Evolutionary conservation across 495 filamentous ascomycete genomes (phyloP).

Genomic region (Aspergillus kassunensis): DNA sequence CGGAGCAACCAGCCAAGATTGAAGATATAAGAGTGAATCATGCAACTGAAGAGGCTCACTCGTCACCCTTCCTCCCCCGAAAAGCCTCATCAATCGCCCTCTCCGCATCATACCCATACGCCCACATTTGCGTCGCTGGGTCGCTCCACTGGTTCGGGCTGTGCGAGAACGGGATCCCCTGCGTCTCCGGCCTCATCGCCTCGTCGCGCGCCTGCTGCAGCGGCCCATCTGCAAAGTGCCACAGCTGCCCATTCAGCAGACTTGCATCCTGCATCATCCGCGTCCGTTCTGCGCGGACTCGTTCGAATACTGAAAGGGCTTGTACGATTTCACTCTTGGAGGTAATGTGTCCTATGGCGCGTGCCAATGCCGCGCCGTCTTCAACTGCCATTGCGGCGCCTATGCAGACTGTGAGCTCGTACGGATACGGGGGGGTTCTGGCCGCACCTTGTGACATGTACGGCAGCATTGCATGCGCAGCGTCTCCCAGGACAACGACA

Average conservation of each 20-base stretch:
- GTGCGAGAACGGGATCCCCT: slow-evolving; percentile 19
- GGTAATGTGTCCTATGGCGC: slow-evolving; percentile 18
- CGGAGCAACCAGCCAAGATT: no score
- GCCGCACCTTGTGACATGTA: slow-evolving; percentile 42
- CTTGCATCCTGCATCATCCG: slow-evolving; percentile 34
- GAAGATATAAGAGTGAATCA: no score
- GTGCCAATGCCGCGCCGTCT: slow-evolving; percentile 31
- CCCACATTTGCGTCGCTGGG: slow-evolving; percentile 41
- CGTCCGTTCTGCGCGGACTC: slow-evolving; percentile 25
- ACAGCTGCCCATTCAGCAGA: slow-evolving; percentile 34
- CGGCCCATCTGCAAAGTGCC: slow-evolving; percentile 45
- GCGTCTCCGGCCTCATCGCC: slow-evolving; percentile 32
- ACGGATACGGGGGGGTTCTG: neutral
- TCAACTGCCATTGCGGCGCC: slow-evolving; percentile 47
- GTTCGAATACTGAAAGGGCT: slow-evolving; percentile 23
- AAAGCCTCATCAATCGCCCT: slow-evolving; percentile 27
- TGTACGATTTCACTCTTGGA: slow-evolving; percentile 10
- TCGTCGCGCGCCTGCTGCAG: slow-evolving; percentile 39
- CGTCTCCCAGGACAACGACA: slow-evolving; percentile 43
- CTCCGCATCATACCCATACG: slow-evolving; percentile 47
- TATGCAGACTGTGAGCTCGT: slow-evolving; percentile 6
- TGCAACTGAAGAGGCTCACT: no score
- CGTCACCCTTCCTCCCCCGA: slow-evolving; percentile 12
- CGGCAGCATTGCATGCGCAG: slow-evolving; percentile 49
- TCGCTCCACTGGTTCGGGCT: slow-evolving; percentile 51